Evolutionary conservation across 2,329 filamentous ascomycete species (phyloP), one percentile per base, ranked within the genome.

Genomic region (Dactylellina cionopaga): DNA sequence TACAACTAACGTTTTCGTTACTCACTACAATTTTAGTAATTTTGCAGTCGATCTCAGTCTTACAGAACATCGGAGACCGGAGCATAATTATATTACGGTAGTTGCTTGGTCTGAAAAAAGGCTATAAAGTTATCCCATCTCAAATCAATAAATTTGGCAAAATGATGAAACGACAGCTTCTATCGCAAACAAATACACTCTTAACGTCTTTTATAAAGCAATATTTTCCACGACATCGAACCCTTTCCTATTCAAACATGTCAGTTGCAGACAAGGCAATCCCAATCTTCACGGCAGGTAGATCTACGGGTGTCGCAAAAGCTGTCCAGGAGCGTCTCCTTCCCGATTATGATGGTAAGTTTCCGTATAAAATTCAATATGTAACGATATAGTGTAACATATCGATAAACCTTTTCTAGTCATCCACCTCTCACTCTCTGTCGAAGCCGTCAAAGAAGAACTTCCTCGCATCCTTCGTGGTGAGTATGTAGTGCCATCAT

Each of bases 321-420:
- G 27, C 51, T 6, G 29, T 72, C 19, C 35, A 65, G 43, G 58
- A 64, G 44, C 43, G 44, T 4, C 58, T 72, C 25, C 66, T 72
- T 47, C 66, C 66, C 6, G 58, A 72, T 2, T 72, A 59, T 15
- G 66, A 72, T 33, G 33, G 66, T 72, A 54, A n/a, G 58, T 54
- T 27, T 39, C 6, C 3, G 17, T 24, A 10, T 17, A 6, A 22
- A 37, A 17, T 10, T 39, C 15, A 11, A 4, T 5, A 49, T n/a
- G 10, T 11, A n/a, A n/a, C n/a, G n/a, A n/a, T n/a, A n/a, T n/a
- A n/a, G n/a, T n/a, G n/a, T 22, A 31, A 47, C 1, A 29, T 47
- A 56, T 47, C 17, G n/a, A 33, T 1, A 11, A 35, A 6, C 22
- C 9, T n/a, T 6, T 27, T 29, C 2, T 31, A 72, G 66, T 72